Base-by-base conservation (phyloP, 768 basidiomycete species). In the Cubamyces sp. region DNA sequence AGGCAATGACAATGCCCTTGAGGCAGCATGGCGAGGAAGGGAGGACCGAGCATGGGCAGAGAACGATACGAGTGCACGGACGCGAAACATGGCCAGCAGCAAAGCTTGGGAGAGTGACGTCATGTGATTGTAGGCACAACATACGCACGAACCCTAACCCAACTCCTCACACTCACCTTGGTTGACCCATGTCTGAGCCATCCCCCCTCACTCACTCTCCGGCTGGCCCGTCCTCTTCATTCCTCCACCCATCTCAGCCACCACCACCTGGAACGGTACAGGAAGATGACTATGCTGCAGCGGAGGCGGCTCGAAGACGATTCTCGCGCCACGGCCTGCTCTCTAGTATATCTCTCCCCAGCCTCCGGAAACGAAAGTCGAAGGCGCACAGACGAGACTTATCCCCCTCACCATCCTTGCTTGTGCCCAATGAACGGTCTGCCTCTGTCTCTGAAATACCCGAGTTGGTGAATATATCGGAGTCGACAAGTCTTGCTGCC, bases 241-340 rank as follows among this genome's bases (percentile, higher is more conserved):
- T 34, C 25, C 19, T 53, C 19, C 25, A 16, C 23, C 18, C 41
- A 37, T 28, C 47, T 5, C 57, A 19, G 9, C 71, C 76, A 28
- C 79, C 77, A 43, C 78, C 81, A 1, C 81, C 79, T 18, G 72
- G 70, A 15, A 66, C 72, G 42, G 75, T 81, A 55, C 70, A 73
- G 46, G 70, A 70, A 21, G 82, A 81, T 54, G 78, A 81, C 64
- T 74, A 79, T 28, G 69, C 74, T 41, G 78, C 75, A 7, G 78
- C 76, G 12, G 77, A 83, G 18, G 67, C 77, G 15, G 86, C 84
- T 34, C 79, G 81, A 25, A 79, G 76, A 57, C 82, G 79, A 64
- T 66, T 85, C 37, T 54, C 74, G 4, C 71, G 70, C 23, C 82
- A 76, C 14, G 52, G 60, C 7, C 47, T 57, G 12, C 48, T 66